phyloP scores from a whole-genome alignment of 1,139 yeast genomes.

The Hyphopichia burtonii region DNA sequence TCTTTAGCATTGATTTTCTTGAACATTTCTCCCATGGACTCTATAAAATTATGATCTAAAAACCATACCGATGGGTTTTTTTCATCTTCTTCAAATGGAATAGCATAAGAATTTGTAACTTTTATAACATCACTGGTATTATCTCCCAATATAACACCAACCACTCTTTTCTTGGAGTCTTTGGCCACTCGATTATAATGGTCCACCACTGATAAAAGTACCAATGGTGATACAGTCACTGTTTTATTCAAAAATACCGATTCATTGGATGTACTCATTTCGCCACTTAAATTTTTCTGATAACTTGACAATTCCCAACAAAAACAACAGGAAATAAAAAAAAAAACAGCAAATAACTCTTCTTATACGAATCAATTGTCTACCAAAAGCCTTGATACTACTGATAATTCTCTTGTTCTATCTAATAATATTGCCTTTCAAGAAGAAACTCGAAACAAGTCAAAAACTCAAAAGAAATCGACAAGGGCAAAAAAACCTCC shows the following conservation, averaged over 20 bases:
- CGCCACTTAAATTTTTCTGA: not conserved
- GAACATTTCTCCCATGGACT: slow-evolving; percentile 97
- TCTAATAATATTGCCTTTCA: too few species aligned
- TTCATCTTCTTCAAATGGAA: slow-evolving; percentile 97
- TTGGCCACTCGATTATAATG: slow-evolving; percentile 86
- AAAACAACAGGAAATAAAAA: not conserved
- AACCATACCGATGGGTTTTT: slow-evolving; percentile 95
- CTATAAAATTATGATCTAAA: slow-evolving; percentile 93
- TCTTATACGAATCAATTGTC: too few species aligned
- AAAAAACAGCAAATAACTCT: too few species aligned
- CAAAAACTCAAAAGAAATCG: not conserved
- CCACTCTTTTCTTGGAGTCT: slow-evolving; percentile 72
- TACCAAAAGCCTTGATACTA: too few species aligned
- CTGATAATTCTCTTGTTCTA: too few species aligned
- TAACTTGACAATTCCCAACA: not conserved
- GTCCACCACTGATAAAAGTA: slow-evolving; percentile 89
- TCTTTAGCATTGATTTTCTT: slow-evolving; percentile 97
- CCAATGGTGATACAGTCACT: slow-evolving; percentile 94
- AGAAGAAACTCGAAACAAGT: not conserved
- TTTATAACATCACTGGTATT: slow-evolving; percentile 53
- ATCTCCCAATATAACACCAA: slow-evolving; percentile 93
- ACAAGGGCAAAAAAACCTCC: not conserved
- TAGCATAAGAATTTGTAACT: slow-evolving; percentile 79
- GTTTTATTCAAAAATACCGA: slow-evolving; percentile 48
- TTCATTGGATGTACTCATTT: slow-evolving; percentile 21